phyloP scores from a whole-genome alignment of 2,329 filamentous ascomycete genomes.

The Penicillium sp. region DNA sequence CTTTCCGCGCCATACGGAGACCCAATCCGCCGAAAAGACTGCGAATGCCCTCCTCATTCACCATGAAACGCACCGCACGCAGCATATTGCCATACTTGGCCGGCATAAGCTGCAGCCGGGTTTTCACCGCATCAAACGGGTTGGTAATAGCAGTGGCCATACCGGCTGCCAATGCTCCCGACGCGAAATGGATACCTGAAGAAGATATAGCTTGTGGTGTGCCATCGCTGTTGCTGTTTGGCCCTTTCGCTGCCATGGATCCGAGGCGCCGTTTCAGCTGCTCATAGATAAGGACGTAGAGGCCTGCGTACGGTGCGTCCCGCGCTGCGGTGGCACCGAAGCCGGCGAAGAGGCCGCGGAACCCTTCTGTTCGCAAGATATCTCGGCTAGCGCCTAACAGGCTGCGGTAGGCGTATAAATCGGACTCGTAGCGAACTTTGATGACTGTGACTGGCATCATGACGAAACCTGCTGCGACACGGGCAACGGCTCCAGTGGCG shows the following conservation, averaged over 20 bases:
- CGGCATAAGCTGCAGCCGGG: conserved; percentile 87
- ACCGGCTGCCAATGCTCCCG: conserved; percentile 76
- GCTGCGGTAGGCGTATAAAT: conserved; percentile 78
- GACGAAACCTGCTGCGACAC: conserved; percentile 82
- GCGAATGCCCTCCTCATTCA: conserved; percentile 74
- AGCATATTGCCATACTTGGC: conserved; percentile 77
- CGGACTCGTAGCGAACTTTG: conserved; percentile 94
- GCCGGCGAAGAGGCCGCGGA: conserved; percentile 85
- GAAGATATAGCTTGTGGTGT: conserved; percentile 28
- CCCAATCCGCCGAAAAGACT: conserved; percentile 84
- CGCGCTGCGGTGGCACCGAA: conserved; percentile 91
- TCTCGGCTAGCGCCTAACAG: conserved; percentile 70
- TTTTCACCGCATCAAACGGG: conserved; percentile 96
- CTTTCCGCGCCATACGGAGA: conserved; percentile 86
- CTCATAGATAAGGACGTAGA: conserved; percentile 95
- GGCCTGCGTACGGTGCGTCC: conserved; percentile 93
- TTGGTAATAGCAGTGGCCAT: conserved; percentile 88
- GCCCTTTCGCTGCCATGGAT: conserved; percentile 17
- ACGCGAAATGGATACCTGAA: conserved; percentile 75
- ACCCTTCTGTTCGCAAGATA: conserved; percentile 70
- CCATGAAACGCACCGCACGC: conserved; percentile 73
- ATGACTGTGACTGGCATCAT: conserved; percentile 96
- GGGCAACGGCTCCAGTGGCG: conserved; percentile 76
- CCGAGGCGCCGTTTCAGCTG: conserved; percentile 41
- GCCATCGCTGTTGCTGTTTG: conserved; percentile 12